Percentiles rank a stretch among this genome's conserved stretches.
These are phyloP conservation scores for Paramecium biaurelia DNA, from an alignment of 73 alveolate genomes.

Conservation along the genomic window DNA sequence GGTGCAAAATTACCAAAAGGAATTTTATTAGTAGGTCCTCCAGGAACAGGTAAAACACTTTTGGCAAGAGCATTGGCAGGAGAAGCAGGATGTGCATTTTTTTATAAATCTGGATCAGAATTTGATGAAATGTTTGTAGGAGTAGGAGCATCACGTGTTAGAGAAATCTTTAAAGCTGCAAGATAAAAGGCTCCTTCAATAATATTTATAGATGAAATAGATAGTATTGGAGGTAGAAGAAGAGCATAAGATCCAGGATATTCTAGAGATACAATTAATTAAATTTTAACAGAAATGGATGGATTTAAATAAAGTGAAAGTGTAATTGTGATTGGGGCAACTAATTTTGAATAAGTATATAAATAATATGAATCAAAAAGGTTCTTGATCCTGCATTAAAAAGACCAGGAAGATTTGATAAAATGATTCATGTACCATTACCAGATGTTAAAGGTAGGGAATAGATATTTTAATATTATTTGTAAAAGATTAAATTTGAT, in stretches of 20 bases:
- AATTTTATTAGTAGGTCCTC: constrained; percentile 83
- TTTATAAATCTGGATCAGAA: constrained; percentile 86
- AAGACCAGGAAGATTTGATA: constrained; percentile 93
- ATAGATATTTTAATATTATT: constrained; percentile 74
- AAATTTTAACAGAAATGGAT: constrained; percentile 92
- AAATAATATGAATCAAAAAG: background rate
- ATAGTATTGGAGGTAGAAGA: constrained; percentile 79
- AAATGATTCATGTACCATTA: constrained; percentile 82
- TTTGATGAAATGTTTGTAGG: constrained; percentile 92
- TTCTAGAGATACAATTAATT: constrained; percentile 85
- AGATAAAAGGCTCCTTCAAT: constrained; percentile 85
- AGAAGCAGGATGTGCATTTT: constrained; percentile 85
- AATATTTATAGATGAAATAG: constrained; percentile 92
- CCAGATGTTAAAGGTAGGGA: constrained; percentile 93
- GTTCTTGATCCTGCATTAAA: constrained; percentile 87
- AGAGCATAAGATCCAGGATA: constrained; percentile 72
- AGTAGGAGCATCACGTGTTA: constrained; percentile 84
- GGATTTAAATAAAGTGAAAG: constrained; percentile 85
- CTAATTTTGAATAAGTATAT: constrained; percentile 78
- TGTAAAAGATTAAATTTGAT: constrained; percentile 63
- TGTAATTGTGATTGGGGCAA: constrained; percentile 91
- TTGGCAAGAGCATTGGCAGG: constrained; percentile 96
- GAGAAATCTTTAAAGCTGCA: constrained; percentile 83
- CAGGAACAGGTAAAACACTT: constrained; percentile 91
- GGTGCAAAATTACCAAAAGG: constrained; percentile 87